Conservation (phyloP, 192 early-diverging fungal species). For the Endogone sp. region DNA sequence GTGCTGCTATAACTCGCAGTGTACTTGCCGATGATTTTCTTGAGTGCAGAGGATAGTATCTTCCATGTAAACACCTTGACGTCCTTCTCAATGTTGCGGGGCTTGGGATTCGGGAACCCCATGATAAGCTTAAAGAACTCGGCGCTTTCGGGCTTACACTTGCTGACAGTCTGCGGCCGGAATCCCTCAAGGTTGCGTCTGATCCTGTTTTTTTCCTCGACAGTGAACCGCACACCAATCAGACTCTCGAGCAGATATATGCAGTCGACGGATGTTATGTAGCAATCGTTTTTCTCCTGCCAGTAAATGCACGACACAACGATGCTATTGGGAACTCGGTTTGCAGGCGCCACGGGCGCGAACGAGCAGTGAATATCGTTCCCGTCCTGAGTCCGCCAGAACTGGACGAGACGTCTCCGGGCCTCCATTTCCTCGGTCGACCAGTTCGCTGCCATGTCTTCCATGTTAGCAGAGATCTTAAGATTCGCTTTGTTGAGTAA, state of each 20-base stretch:
- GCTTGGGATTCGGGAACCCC: slow-evolving; percentile 77
- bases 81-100: slow-evolving; percentile 85
- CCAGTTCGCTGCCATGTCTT: slow-evolving; percentile 68
- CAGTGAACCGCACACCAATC: slow-evolving; percentile 70
- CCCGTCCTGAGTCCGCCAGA: slow-evolving; percentile 65
- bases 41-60: slow-evolving; percentile 59
- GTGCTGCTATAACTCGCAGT: slow-evolving; percentile 47
- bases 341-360: slow-evolving; percentile 52
- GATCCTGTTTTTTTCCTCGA: slow-evolving; percentile 85
- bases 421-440: slow-evolving; percentile 58
- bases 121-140: slow-evolving; percentile 84
- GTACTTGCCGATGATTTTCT: slow-evolving; percentile 80
- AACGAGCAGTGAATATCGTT: slow-evolving; percentile 64
- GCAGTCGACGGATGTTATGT: slow-evolving; percentile 77
- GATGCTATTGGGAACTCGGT: slow-evolving; percentile 59
- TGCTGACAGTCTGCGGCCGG: slow-evolving; percentile 72
- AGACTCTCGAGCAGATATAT: slow-evolving; percentile 72
- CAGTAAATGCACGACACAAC: slow-evolving; percentile 82
- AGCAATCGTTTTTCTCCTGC: slow-evolving; percentile 67
- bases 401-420: slow-evolving; percentile 67
- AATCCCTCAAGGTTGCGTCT: slow-evolving; percentile 81
- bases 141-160: slow-evolving; percentile 69
- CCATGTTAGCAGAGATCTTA: slow-evolving; percentile 64
- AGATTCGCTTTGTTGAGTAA: slow-evolving; percentile 71
- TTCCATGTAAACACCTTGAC: slow-evolving; percentile 86